A percentile compares a stretch with the other conserved stretches of the same genome.
phyloP scores from a whole-genome alignment of 768 basidiomycete species.

The Suillus hirtellus region DNA sequence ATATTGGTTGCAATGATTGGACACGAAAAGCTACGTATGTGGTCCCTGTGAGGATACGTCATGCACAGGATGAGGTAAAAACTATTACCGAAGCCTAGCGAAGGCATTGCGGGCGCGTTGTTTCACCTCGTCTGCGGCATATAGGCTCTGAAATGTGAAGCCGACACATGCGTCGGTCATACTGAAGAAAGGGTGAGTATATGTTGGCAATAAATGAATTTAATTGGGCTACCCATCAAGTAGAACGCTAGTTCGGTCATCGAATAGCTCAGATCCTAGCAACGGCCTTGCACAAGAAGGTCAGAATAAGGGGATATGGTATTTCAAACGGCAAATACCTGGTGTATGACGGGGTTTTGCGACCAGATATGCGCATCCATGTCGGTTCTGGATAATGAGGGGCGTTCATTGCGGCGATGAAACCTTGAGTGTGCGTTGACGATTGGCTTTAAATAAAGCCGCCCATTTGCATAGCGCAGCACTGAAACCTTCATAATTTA shows the following conservation, averaged over 20 bases:
- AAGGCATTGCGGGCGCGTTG: conserved; percentile 12
- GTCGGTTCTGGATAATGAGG: conserved; percentile 3
- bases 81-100: conserved; percentile 14
- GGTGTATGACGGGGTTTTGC: background rate
- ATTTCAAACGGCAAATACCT: background rate
- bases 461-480: too few species aligned
- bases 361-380: conserved; percentile 4
- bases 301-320: background rate
- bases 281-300: conserved; percentile 11
- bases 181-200: conserved; percentile 4
- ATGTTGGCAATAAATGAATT: background rate
- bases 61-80: background rate
- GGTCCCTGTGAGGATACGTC: background rate
- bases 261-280: conserved; percentile 18
- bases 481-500: conserved; percentile 2
- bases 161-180: conserved; percentile 15
- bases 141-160: conserved; percentile 12
- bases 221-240: conserved; percentile 11
- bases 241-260: conserved; percentile 11
- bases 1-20: conserved; percentile 17
- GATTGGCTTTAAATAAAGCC: background rate
- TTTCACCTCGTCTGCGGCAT: conserved; percentile 8
- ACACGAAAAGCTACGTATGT: conserved; percentile 11
- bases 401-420: background rate
- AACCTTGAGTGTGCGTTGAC: background rate